Base-by-base conservation (phyloP, 306 rosid species). In the Gastrolobium villosum region DNA sequence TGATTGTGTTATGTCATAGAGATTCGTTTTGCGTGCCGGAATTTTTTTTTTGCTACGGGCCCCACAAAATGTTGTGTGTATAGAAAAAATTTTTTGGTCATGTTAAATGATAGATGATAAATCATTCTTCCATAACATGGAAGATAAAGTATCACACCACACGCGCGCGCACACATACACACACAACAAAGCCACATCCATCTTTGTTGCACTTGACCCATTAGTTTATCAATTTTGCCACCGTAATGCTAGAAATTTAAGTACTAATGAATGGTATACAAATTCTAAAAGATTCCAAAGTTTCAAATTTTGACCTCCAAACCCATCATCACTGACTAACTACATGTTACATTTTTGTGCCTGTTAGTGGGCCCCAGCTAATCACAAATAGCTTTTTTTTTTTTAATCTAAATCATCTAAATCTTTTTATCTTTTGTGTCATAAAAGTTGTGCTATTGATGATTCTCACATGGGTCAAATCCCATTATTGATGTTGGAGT, bases 391-490 rank as follows among this genome's bases (percentile, higher is more conserved):
- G 2, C 10, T 70, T 3, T 37, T 49, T 30, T 9, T 48, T n/a
- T 3, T 34, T n/a, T 2, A 20, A 45, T 81, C 65, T 10, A 64
- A 80, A 54, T 36, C 52, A 82, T 15, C 41, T 30, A 65, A 50
- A 36, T 37, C 52, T 69, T 67, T 46, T 63, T 48, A 56, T 44
- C 50, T 4, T 39, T 40, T 72, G 77, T 61, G 50, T 31, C 30
- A 40, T 30, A 40, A 75, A 45, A 46, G 52, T 67, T 44, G 78
- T 1, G 69, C 3, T 76, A 65, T 67, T 59, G 61, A 83, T 62
- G 14, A 20, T 69, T 57, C 72, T 60, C 15, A 73, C 50, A 52
- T 34, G 49, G 30, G 50, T 65, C 32, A 41, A 34, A 73, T 50
- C 49, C 43, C 31, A 64, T 65, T 40, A 70, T 57, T 11, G 30